phyloP scores from a whole-genome alignment of 176 grass and related monocot genomes.

The Musa beccarii region DNA sequence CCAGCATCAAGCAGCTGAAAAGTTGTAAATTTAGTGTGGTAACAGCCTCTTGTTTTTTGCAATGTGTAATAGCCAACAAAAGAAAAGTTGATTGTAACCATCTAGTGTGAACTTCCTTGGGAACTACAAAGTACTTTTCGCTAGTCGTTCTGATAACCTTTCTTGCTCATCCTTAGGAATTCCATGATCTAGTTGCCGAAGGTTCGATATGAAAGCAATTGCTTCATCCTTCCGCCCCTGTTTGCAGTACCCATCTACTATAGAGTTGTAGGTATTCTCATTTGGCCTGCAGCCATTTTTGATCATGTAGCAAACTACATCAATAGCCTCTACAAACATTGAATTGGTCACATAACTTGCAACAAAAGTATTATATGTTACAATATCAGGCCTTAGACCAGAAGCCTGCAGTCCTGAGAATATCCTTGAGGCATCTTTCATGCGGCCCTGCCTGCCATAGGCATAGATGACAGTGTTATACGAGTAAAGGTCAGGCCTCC shows the following conservation, averaged over 20 bases:
- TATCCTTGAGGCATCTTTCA: slow-evolving; percentile 79
- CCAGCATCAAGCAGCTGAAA: not conserved
- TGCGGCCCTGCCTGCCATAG: slow-evolving; percentile 63
- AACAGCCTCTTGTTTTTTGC: not conserved
- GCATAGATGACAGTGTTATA: slow-evolving; percentile 97
- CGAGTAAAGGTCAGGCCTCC: slow-evolving; percentile 64
- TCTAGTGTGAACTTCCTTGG: not conserved
- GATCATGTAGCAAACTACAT: slow-evolving; percentile 65
- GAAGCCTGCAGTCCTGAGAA: slow-evolving; percentile 68
- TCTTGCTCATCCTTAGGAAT: slow-evolving; percentile 45
- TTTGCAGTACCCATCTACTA: slow-evolving; percentile 55
- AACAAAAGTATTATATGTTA: slow-evolving; percentile 92
- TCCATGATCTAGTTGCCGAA: slow-evolving; percentile 59
- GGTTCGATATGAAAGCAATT: slow-evolving; percentile 38
- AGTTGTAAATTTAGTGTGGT: not conserved
- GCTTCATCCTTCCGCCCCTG: slow-evolving; percentile 50
- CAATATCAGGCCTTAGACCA: slow-evolving; percentile 59
- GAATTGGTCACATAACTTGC: slow-evolving; percentile 63
- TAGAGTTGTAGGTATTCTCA: slow-evolving; percentile 64
- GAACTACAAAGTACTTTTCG: slow-evolving; percentile 11
- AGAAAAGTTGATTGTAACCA: not conserved
- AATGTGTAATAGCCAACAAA: not conserved
- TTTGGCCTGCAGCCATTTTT: slow-evolving; percentile 66
- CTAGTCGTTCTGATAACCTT: slow-evolving; percentile 33
- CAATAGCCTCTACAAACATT: slow-evolving; percentile 77